Evolutionary conservation across 129 eudicot species (phyloP).

Genomic region (carrot (Daucus carota)): DNA sequence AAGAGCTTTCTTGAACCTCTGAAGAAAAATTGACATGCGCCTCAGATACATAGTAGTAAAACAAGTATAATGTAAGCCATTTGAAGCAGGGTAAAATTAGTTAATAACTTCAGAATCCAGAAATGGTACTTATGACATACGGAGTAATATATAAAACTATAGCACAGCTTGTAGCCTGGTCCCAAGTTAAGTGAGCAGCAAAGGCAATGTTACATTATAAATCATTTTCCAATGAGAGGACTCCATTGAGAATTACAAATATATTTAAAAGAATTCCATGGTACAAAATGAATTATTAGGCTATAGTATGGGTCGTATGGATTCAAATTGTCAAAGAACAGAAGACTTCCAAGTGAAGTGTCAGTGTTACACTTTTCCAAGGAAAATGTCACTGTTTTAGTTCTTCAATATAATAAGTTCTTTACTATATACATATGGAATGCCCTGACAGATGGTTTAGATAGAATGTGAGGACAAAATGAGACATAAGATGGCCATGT

Average conservation of each 20-base stretch:
- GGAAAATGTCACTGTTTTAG: neutral
- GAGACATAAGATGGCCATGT: neutral
- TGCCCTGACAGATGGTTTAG: neutral
- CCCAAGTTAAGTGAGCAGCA: neutral
- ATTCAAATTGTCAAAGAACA: neutral
- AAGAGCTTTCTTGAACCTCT: neutral
- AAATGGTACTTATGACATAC: neutral
- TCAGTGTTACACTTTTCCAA: too few relatives aligned
- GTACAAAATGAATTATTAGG: neutral
- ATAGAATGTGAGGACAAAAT: neutral
- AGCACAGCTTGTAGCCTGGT: neutral
- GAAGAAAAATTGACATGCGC: neutral
- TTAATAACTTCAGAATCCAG: neutral
- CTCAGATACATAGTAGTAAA: neutral
- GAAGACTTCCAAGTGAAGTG: neutral
- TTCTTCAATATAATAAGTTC: too few relatives aligned
- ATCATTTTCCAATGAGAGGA: neutral
- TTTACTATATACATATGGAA: neutral
- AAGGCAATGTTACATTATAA: neutral
- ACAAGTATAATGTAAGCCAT: neutral
- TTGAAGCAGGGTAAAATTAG: neutral
- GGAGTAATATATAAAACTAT: neutral
- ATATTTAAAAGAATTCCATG: neutral
- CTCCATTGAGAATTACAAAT: neutral
- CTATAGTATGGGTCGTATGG: neutral